Evolutionary conservation across 805 yeast species (phyloP).

Genomic region (Saccharomycopsis oosterbeekiorum): DNA sequence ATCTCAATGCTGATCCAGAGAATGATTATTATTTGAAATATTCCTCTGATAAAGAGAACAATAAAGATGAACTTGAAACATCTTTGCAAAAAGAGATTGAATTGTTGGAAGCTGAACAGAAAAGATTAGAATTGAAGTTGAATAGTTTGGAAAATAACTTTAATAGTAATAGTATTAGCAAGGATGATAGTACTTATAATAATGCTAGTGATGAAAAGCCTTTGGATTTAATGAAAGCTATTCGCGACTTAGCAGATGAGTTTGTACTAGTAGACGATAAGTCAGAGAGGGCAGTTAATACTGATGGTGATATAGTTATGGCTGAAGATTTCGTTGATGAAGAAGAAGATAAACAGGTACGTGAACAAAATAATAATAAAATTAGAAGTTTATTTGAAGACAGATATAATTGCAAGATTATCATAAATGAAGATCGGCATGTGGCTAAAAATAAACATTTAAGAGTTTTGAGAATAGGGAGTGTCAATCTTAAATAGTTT

Average conservation of each 20-base stretch:
- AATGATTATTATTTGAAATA: not conserved
- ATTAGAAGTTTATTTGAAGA: conserved; percentile 3
- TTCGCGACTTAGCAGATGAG: not conserved
- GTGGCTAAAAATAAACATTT: not conserved
- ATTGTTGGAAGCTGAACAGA: not conserved
- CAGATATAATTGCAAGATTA: not conserved
- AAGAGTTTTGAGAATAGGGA: conserved; percentile 3
- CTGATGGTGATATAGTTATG: not conserved
- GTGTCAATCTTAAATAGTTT: not conserved
- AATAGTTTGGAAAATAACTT: not conserved
- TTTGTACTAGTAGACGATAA: not conserved
- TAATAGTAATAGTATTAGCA: not conserved
- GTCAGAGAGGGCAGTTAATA: not conserved
- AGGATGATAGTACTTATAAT: not conserved
- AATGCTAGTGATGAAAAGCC: not conserved
- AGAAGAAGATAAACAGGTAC: not conserved
- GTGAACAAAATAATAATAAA: conserved; percentile 1
- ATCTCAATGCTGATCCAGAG: not conserved
- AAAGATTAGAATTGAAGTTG: not conserved
- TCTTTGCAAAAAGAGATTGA: not conserved
- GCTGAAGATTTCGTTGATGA: not conserved
- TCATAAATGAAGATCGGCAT: not conserved
- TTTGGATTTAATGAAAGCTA: not conserved
- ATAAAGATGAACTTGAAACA: not conserved
- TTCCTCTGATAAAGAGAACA: not conserved